These are phyloP conservation scores for Durusdinium trenchii DNA, from an alignment of 73 alveolate genomes.

Conservation along the genomic window DNA sequence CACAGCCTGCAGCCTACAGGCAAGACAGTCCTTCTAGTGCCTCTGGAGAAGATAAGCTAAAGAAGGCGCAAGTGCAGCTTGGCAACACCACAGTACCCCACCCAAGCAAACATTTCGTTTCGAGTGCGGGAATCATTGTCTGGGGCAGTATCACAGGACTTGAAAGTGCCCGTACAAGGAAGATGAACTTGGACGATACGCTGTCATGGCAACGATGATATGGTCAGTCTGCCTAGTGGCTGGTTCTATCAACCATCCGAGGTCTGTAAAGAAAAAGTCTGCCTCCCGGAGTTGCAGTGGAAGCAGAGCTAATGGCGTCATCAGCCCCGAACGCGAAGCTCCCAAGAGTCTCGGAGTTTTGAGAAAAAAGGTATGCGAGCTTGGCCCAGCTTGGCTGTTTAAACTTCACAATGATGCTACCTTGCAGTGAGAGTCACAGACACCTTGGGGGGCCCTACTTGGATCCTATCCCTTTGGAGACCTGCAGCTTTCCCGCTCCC, in stretches of 20 bases:
- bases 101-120: not conserved
- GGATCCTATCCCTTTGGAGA: not conserved
- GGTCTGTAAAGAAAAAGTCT: slow-evolving; percentile 4
- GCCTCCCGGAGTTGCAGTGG: not conserved
- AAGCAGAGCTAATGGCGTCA: slow-evolving; percentile 33
- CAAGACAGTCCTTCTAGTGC: slow-evolving; percentile 69
- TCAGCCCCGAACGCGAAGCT: slow-evolving; percentile 30
- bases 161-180: no score
- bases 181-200: no score
- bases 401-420: not conserved
- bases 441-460: not conserved
- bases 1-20: not conserved
- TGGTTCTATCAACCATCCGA: no score
- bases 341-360: not conserved
- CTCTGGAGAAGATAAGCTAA: slow-evolving; percentile 53
- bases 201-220: no score
- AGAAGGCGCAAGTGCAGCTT: slow-evolving; percentile 72
- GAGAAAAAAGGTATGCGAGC: not conserved
- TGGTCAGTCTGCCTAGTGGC: no score
- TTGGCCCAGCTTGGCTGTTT: not conserved
- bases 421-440: not conserved
- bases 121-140: no score
- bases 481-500: not conserved
- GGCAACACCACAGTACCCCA: not conserved
- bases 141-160: no score